Evolutionary conservation across 371 early-diverging fungal genomes (phyloP), one percentile per base, ranked within the genome.

Genomic region (Rhizopus sp.): DNA sequence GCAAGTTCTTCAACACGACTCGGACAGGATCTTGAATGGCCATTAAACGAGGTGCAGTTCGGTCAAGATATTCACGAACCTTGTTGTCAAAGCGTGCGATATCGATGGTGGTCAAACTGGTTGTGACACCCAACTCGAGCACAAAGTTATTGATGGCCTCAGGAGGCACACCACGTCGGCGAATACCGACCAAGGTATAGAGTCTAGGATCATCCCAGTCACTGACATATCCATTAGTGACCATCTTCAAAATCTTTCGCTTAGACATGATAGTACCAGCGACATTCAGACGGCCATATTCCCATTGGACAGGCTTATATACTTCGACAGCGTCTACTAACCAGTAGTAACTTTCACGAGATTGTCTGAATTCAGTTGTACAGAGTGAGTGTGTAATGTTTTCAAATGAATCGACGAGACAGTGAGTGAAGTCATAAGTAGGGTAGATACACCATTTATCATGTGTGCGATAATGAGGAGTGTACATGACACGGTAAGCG

Each of bases 301-400:
- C 99, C 99, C 99, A 99, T 84, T 99, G 99, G 31, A 99, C 98
- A 23, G 99, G 99, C 81, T 98, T 98, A 84, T 99, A 99, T 0
- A 99, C 84, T 64, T 97, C 97, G 39, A 99, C 84, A 30, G 97
- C 96, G 69, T 99, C 98, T 46, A 96, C 91, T 33, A 99, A 88
- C 99, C 99, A 99, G 78, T 99, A 97, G 80, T 99, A 99, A 42
- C 96, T 93, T 61, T 93, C 92, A 58, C 99, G 90, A 30, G 98
- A 91, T 68, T 90, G 92, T 60, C 77, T 87, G 76, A 99, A 99
- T 78, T 99, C 99, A 42, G 92, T 86, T 3, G 99, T 99, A 84
- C 99, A 99, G 61, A 99, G 89, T 16, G 99, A 98, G 73, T 99
- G 99, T 1, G 99, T 98, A 57, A 99, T 99, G 83, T 99, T 97